Percentiles rank a stretch among this genome's conserved stretches.
Evolutionary conservation across 805 yeast species (phyloP).

Genomic region (Ogataea pini): DNA sequence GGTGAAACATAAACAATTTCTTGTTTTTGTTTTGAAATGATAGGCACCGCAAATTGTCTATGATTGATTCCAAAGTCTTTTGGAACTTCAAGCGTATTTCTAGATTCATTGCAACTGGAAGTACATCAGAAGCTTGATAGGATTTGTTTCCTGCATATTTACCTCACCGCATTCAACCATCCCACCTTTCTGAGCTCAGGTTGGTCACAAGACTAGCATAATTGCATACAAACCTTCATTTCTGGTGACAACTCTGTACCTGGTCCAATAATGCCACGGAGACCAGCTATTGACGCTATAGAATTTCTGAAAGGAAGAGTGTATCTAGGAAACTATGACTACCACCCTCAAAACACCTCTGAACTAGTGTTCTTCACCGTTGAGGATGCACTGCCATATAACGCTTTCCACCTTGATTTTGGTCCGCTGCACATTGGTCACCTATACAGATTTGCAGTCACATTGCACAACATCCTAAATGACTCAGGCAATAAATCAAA

Average conservation of each 20-base stretch:
- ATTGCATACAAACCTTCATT: neutral
- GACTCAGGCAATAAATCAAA: conserved; percentile 81
- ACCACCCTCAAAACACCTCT: conserved; percentile 72
- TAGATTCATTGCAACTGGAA: neutral
- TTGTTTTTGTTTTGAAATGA: conserved; percentile 11
- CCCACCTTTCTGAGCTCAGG: neutral
- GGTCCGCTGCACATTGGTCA: conserved; percentile 96
- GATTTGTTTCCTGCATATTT: neutral
- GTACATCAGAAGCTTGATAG: neutral
- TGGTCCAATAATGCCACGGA: conserved; percentile 27
- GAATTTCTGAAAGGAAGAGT: conserved; percentile 59
- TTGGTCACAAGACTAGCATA: conserved; percentile 2
- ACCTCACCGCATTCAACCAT: neutral
- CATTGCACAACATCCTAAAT: conserved; percentile 86
- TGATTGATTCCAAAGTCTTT: neutral
- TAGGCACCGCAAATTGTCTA: neutral
- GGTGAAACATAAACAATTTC: conserved; percentile 9
- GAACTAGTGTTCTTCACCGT: conserved; percentile 85
- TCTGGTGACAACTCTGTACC: neutral
- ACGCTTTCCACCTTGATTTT: conserved; percentile 93
- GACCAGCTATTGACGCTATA: conserved; percentile 33
- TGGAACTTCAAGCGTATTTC: neutral
- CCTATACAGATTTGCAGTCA: conserved; percentile 91
- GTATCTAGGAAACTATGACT: conserved; percentile 87
- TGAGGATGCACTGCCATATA: conserved; percentile 89